Conservation (phyloP, 176 grass and related monocot genomes). For the Triticum urartu region DNA sequence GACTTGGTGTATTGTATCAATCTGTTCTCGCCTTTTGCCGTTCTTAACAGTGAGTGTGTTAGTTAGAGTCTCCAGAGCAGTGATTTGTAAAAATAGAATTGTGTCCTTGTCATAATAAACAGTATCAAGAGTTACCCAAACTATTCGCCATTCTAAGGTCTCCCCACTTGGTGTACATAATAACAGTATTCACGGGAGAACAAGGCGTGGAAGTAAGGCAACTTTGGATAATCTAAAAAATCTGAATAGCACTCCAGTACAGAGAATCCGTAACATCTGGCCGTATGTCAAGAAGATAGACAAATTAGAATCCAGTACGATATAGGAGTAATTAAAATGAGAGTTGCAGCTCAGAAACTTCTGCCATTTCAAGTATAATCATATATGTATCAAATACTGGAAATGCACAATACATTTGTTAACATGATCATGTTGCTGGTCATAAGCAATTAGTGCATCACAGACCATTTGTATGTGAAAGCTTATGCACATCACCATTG, state of each 20-base stretch:
- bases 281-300: neutral
- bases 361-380: neutral
- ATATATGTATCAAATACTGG: neutral
- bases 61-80: conserved; percentile 20
- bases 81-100: conserved; percentile 35
- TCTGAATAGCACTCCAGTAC: neutral
- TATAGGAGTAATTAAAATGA: neutral
- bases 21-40: conserved; percentile 10
- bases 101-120: conserved; percentile 22
- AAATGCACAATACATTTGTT: neutral
- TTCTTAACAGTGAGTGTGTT: conserved; percentile 24
- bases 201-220: conserved; percentile 4
- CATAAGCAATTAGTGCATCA: neutral
- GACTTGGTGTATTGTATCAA: conserved; percentile 13
- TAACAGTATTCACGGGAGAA: neutral
- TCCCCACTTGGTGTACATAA: neutral
- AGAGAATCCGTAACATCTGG: neutral
- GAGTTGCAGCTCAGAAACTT: neutral
- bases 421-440: conserved; percentile 1
- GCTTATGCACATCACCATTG: neutral
- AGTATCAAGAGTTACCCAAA: neutral
- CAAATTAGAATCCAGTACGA: neutral
- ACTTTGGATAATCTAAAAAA: neutral
- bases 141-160: neutral
- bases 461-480: neutral